Evolutionary conservation across 306 rosid genomes (phyloP), one percentile per base, ranked within the genome.

Genomic region (Corylus heterophylla): DNA sequence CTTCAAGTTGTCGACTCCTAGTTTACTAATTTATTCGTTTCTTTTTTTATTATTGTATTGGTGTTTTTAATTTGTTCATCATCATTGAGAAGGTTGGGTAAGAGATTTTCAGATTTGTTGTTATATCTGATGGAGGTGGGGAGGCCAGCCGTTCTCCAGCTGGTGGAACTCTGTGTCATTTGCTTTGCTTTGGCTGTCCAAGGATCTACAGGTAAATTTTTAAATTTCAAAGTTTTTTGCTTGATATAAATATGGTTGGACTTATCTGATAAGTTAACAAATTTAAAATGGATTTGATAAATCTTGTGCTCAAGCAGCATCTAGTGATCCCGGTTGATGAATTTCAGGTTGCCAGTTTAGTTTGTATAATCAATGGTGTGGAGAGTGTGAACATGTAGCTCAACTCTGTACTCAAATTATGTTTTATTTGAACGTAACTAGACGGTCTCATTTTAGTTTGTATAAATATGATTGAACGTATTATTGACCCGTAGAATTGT

Each of bases 151-250:
- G 63, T 86, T 81, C 84, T 86, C 76, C 85, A 82, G 86, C 89
- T 88, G 80, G 52, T 88, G 83, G 80, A 86, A 74, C 84, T 95
- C 76, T 86, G 54, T 77, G 25, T 90, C 84, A 69, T 89, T 82
- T 78, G 78, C 69, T 84, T 83, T 84, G 86, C 73, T 77, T 80
- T 90, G 78, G 79, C 83, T 51, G 80, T 85, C 49, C 90, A 76
- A 86, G 96, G 90, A 88, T 89, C 94, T 75, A 62, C 85, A 68
- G 99, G 99, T 95, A 81, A 76, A 45, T 35, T 14, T 71, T 64
- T 64, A 5, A 5, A 37, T 16, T 64, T 64, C 9, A 8, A 64
- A 64, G 11, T 14, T 74, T 69, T 31, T 5, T 12, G 14, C 39
- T 39, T 83, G 52, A 58, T 18, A 9, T 71, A 5, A 18, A 39